Percentiles rank a stretch among this genome's conserved stretches.
Conservation (phyloP, 768 basidiomycete species). For the Suillus fuscotomentosus region DNA sequence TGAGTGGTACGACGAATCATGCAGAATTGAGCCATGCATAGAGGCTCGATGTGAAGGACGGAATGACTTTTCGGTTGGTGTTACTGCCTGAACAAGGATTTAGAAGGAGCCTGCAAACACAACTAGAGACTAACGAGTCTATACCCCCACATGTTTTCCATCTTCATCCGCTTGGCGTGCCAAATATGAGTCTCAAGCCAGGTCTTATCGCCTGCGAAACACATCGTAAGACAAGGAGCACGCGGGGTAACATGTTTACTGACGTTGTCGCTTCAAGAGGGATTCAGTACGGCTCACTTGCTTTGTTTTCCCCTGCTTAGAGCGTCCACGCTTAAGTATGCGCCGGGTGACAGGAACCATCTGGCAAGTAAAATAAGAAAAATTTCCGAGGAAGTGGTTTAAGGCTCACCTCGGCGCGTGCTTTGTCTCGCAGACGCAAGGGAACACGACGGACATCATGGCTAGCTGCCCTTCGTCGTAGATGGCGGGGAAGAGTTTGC, state of each 20-base stretch:
- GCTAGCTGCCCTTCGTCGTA: conserved; percentile 90
- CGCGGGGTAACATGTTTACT: conserved; percentile 9
- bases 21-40: conserved; percentile 79
- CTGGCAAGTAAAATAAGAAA: conserved; percentile 26
- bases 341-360: conserved; percentile 52
- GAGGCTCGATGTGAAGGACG: conserved; percentile 90
- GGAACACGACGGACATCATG: conserved; percentile 94
- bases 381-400: conserved; percentile 28
- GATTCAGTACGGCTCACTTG: conserved; percentile 55
- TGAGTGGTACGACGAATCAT: conserved; percentile 86
- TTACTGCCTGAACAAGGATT: conserved; percentile 54
- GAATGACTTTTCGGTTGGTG: conserved; percentile 90
- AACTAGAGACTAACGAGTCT: conserved; percentile 57
- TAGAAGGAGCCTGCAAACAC: neutral
- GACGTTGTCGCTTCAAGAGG: conserved; percentile 76
- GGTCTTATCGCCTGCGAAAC: conserved; percentile 64
- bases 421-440: conserved; percentile 75
- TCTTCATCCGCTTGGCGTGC: conserved; percentile 96
- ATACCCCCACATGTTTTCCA: conserved; percentile 92
- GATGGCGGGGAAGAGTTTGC: conserved; percentile 89
- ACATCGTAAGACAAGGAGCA: neutral
- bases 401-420: conserved; percentile 68
- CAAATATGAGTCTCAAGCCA: conserved; percentile 98
- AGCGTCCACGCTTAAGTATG: conserved; percentile 41
- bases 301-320: conserved; percentile 64